Conservation (phyloP, 208 protist genomes). For the Wallacemonas sp. region DNA sequence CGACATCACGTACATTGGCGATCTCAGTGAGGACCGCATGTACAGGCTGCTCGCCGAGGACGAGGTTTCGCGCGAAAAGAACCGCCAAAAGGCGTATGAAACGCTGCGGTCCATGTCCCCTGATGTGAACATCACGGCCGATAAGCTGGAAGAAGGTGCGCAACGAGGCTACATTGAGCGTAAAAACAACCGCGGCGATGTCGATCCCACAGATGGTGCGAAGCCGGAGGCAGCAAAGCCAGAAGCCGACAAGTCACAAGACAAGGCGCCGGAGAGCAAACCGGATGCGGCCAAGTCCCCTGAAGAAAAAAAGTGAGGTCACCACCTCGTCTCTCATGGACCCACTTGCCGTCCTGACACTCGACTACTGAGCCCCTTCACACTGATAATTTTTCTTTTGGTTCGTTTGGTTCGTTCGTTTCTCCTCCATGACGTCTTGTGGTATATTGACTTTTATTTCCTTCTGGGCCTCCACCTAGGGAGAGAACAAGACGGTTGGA, state of each 20-base stretch:
- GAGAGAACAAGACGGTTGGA: too few relatives aligned
- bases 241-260: too few relatives aligned
- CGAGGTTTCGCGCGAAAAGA: slow-evolving; percentile 63
- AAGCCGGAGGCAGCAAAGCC: not conserved
- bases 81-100: slow-evolving; percentile 39
- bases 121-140: slow-evolving; percentile 39
- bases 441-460: too few relatives aligned
- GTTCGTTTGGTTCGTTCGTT: slow-evolving; percentile 15
- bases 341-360: too few relatives aligned
- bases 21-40: slow-evolving; percentile 74
- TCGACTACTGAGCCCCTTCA: not conserved
- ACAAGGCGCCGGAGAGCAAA: slow-evolving; percentile 4
- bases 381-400: not conserved
- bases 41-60: slow-evolving; percentile 59
- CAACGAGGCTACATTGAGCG: slow-evolving; percentile 37
- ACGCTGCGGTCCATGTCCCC: slow-evolving; percentile 41
- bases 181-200: slow-evolving; percentile 17
- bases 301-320: slow-evolving; percentile 14
- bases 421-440: too few relatives aligned
- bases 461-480: too few relatives aligned
- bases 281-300: slow-evolving; percentile 11
- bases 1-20: slow-evolving; percentile 84
- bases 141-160: slow-evolving; percentile 34
- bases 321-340: too few relatives aligned
- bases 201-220: not conserved